Evolutionary conservation across 2,329 filamentous ascomycete species (phyloP), one percentile per base, ranked within the genome.

Genomic region (Penicillium hesseltinei): DNA sequence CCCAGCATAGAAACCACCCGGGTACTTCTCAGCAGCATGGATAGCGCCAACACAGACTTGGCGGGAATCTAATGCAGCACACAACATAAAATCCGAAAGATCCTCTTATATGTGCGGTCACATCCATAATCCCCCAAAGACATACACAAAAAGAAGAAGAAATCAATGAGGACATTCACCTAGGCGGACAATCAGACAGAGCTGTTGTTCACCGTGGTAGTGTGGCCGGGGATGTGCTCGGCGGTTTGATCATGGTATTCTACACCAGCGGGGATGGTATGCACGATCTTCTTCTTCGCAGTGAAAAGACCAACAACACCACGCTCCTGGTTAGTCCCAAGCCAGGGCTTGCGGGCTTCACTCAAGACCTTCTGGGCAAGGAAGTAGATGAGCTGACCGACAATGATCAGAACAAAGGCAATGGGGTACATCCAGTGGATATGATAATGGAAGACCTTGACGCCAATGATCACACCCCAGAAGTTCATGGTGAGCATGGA

Each of bases 401-500:
- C 53, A 64, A 99, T 86, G 73, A 99, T 97, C 65, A 92, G 81
- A 10, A 96, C 90, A 74, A 99, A 99, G 13, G 94, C 93, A 71
- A 97, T 90, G 5, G 94, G 93, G 77, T 99, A 99, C 77, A 97
- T 82, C 81, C 85, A 96, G 77, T 96, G 90, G 57, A 99, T 85
- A 40, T 76, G 76, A 66, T 89, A 84, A 44, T 88, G 85, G 70
- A 99, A 96, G 48, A 97, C 90, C 71, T 88, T 84, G 65, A 95
- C 85, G 49, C 94, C 94, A 66, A 99, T 93, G 65, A 95, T 89
- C 61, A 96, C 89, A 63, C 92, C 92, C 94, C 94, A 99, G 79
- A 97, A 97, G 77, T 96, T 97, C 67, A 88, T 91, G 2, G 94
- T 97, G 59, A 99, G 81, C 63, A 99, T 80, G 8, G 89, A 93